Conservation (phyloP, 768 basidiomycete species). For the Leccinum subgranulosum region DNA sequence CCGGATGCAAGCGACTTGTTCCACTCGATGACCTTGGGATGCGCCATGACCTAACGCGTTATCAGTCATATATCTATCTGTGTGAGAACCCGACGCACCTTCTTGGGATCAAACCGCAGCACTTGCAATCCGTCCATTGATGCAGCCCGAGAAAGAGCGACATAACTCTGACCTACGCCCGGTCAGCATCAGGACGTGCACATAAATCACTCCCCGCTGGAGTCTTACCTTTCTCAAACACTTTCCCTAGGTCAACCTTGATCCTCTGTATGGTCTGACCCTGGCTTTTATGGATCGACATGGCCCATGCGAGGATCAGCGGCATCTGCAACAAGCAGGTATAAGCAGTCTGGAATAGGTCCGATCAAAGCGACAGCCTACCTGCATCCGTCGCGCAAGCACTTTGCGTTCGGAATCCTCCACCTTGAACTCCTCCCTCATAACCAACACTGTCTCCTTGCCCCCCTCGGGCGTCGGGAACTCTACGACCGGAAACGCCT, state of each 20-base stretch:
- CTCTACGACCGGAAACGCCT: conserved; percentile 45
- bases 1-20: conserved; percentile 27
- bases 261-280: conserved; percentile 69
- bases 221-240: conserved; percentile 56
- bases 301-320: conserved; percentile 74
- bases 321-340: conserved; percentile 46
- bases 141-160: conserved; percentile 51
- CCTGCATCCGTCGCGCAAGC: conserved; percentile 47
- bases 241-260: conserved; percentile 59
- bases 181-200: not conserved
- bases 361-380: not conserved
- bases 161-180: conserved; percentile 44
- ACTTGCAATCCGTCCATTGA: conserved; percentile 54
- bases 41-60: conserved; percentile 37
- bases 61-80: not conserved
- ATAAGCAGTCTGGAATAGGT: not conserved
- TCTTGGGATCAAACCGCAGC: conserved; percentile 49
- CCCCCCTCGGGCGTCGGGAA: conserved; percentile 39
- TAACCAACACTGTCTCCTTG: conserved; percentile 46
- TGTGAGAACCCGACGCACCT: conserved; percentile 30
- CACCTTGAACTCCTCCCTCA: conserved; percentile 51
- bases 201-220: not conserved
- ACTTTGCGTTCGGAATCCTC: conserved; percentile 51
- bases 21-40: conserved; percentile 44
- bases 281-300: conserved; percentile 77